Conservation (phyloP, 2,329 filamentous ascomycete species). For the Byssoonygena ceratinophila region DNA sequence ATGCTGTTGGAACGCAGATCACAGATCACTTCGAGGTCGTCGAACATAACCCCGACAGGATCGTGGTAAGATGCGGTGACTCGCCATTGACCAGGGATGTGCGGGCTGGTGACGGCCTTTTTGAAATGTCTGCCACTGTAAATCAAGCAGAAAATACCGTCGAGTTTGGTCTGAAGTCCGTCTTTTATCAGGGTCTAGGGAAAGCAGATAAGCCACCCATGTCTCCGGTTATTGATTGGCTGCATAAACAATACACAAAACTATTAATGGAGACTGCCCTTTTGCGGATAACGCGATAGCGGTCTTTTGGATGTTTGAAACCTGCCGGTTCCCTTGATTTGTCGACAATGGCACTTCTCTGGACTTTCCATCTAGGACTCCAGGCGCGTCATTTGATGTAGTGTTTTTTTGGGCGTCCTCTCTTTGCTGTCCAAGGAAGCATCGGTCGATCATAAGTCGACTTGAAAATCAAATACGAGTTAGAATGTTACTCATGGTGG, state of each 20-base stretch:
- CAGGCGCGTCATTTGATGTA: too few species aligned
- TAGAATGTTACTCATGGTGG: too few species aligned
- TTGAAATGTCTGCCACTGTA: constrained; percentile 52
- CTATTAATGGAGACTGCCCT: constrained; percentile 47
- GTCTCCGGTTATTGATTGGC: constrained; percentile 39
- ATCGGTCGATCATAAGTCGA: too few species aligned
- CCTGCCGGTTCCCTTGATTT: too few species aligned
- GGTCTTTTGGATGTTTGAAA: too few species aligned
- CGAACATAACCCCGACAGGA: constrained; percentile 49
- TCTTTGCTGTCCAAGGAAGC: too few species aligned
- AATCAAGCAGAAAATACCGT: constrained; percentile 48
- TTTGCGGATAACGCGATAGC: constrained; percentile 22
- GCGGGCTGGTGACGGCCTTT: constrained; percentile 54
- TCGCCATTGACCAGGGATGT: constrained; percentile 48
- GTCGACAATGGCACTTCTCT: too few species aligned
- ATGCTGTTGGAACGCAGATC: constrained; percentile 53
- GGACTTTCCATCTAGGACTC: too few species aligned
- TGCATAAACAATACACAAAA: constrained; percentile 48
- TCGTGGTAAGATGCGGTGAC: constrained; percentile 57
- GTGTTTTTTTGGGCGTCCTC: too few species aligned
- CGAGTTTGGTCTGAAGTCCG: constrained; percentile 56
- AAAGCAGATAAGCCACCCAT: constrained; percentile 37
- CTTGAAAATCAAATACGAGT: too few species aligned
- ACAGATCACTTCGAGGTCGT: constrained; percentile 65
- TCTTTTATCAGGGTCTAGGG: constrained; percentile 48